Percentiles rank a stretch among this genome's conserved stretches.
Conservation (phyloP, 257 asterid species). For the Rehmannia glutinosa region DNA sequence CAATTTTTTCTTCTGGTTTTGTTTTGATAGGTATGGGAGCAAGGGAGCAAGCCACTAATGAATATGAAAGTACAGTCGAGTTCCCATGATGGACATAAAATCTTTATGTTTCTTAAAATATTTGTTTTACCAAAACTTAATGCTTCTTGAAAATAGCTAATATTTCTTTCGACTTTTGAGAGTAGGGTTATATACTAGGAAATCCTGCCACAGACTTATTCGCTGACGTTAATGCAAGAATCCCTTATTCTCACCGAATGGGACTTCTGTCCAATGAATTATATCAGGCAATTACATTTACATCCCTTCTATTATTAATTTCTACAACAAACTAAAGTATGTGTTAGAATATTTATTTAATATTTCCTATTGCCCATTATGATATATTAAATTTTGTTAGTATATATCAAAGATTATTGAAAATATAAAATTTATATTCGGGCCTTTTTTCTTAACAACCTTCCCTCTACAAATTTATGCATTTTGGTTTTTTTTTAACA, state of each 20-base stretch:
- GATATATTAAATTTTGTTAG: too few relatives aligned
- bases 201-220: constrained; percentile 6
- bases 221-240: neutral
- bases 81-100: neutral
- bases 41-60: neutral
- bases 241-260: constrained; percentile 20
- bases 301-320: neutral
- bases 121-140: neutral
- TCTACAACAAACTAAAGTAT: too few relatives aligned
- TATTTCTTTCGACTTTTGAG: neutral
- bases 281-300: constrained; percentile 2
- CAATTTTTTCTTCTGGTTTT: neutral
- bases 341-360: too few relatives aligned
- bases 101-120: neutral
- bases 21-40: constrained; percentile 9
- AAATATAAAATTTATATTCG: too few relatives aligned
- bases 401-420: neutral
- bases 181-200: constrained; percentile 20
- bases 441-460: neutral
- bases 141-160: neutral
- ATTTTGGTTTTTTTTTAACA: neutral
- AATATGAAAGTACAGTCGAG: constrained; percentile 10
- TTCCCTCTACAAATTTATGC: neutral
- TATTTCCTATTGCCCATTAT: too few relatives aligned
- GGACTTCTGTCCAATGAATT: constrained; percentile 20